Evolutionary conservation across 1,284 basidiomycete genomes (phyloP).

Genomic region (Austroboletus rostrupii): DNA sequence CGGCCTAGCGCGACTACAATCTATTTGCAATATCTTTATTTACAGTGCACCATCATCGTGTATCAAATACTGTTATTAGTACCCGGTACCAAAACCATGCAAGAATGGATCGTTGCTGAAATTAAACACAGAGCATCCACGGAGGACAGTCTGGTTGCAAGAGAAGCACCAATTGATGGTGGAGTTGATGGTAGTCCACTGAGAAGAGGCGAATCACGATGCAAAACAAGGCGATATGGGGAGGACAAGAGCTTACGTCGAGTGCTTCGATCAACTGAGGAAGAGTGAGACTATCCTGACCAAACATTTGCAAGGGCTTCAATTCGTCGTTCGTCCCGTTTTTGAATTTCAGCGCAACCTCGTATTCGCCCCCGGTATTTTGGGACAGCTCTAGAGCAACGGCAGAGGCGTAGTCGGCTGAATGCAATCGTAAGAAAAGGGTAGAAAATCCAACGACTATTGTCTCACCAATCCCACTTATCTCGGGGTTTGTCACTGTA

Average conservation of each 20-base stretch:
- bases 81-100: neutral
- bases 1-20: neutral
- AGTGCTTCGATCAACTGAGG: slow-evolving; percentile 33
- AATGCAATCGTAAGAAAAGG: slow-evolving; percentile 4
- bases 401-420: slow-evolving; percentile 48
- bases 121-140: slow-evolving; percentile 32
- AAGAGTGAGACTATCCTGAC: slow-evolving; percentile 31
- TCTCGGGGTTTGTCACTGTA: slow-evolving; percentile 29
- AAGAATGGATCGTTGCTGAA: slow-evolving; percentile 31
- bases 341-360: slow-evolving; percentile 43
- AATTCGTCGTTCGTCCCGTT: slow-evolving; percentile 41
- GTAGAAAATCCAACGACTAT: neutral
- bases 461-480: slow-evolving; percentile 35
- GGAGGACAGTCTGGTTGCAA: slow-evolving; percentile 31
- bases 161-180: slow-evolving; percentile 32
- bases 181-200: slow-evolving; percentile 29
- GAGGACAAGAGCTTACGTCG: slow-evolving; percentile 20
- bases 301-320: slow-evolving; percentile 27
- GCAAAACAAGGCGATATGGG: neutral
- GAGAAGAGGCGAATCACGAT: slow-evolving; percentile 1
- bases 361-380: slow-evolving; percentile 16
- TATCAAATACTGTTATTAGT: neutral
- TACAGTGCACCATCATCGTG: neutral
- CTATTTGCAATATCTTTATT: neutral
- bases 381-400: slow-evolving; percentile 42